Evolutionary conservation across 805 yeast genomes (phyloP), one percentile per base, ranked within the genome.

Genomic region (Ogataea pini): DNA sequence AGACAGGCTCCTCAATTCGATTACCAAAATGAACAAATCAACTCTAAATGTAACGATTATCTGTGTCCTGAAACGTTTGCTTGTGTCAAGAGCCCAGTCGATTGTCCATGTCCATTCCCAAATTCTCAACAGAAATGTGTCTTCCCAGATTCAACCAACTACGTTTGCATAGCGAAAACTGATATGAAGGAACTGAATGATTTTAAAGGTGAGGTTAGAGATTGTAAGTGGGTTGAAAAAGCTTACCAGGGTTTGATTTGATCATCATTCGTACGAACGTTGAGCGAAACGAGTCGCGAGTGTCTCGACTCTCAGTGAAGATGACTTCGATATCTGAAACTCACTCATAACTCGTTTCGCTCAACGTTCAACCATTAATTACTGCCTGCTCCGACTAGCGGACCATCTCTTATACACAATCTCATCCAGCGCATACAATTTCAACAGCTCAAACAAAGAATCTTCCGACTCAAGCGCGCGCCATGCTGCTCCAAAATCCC

Each of bases 91-190:
- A 59, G 67, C 1, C 80, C 89, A 0, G 56, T 75, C 7, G 86
- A 84, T 44, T 94, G 99, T 64, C 96, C 97, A 1, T 94, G 99
- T 64, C 89, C 89, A 2, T 92, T 81, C 62, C 94, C 96, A 1
- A 80, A 82, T 49, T 83, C 95, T 1, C 96, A 92, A 63, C 60
- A 87, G 51, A 86, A 88, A 60, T 94, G 99, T 66, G 63, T 77
- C 2, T 70, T 88, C 34, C 96, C 97, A 0, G 83, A 80, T 53
- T 76, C 80, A 16, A 68, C 72, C 27, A 78, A 78, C 47, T 85
- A 72, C 61, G 75, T 91, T 13, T 94, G 99, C 65, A 85, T 94
- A 36, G 86, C 97, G 17, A 86, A 85, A 56, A 92, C 96, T 1
- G 76, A 79, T 27, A 46, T 47, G 27, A 45, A 47, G 12, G 61